Evolutionary conservation across 2,329 filamentous ascomycete genomes (phyloP).

Genomic region (Zopfia rhizophila): DNA sequence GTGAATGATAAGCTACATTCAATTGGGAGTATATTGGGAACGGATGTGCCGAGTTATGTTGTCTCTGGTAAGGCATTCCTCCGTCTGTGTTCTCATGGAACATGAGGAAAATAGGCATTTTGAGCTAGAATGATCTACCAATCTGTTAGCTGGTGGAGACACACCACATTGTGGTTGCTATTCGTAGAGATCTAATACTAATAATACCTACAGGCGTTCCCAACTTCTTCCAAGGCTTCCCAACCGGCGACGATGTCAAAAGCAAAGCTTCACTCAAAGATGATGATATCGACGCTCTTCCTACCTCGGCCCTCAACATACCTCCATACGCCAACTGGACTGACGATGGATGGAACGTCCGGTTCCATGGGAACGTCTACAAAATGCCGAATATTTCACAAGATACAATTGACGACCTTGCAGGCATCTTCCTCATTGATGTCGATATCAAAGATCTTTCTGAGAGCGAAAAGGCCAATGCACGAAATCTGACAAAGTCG

Average conservation of each 20-base stretch:
- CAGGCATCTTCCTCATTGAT: slow-evolving; percentile 76
- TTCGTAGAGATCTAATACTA: background rate
- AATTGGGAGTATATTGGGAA: slow-evolving; percentile 46
- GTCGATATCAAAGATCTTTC: slow-evolving; percentile 70
- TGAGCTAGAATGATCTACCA: background rate
- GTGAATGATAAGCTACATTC: slow-evolving; percentile 42
- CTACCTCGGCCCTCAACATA: slow-evolving; percentile 77
- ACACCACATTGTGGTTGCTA: no score
- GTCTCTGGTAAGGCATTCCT: slow-evolving; percentile 40
- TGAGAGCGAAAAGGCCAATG: slow-evolving; percentile 69
- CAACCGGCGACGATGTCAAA: slow-evolving; percentile 69
- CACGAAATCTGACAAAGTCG: slow-evolving; percentile 76
- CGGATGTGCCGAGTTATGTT: slow-evolving; percentile 49
- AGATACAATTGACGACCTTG: slow-evolving; percentile 72
- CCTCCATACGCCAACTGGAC: slow-evolving; percentile 80
- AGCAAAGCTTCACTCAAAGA: slow-evolving; percentile 70
- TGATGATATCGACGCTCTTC: slow-evolving; percentile 68
- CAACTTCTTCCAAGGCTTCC: slow-evolving; percentile 74
- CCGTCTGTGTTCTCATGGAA: background rate
- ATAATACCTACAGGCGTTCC: slow-evolving; percentile 61
- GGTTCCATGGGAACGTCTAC: slow-evolving; percentile 83
- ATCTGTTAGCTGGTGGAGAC: no score
- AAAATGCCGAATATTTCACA: slow-evolving; percentile 76
- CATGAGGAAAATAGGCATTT: background rate
- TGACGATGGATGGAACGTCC: slow-evolving; percentile 77